Base-by-base conservation (phyloP, 441 rosid genomes). In the Pelargonium australe region DNA sequence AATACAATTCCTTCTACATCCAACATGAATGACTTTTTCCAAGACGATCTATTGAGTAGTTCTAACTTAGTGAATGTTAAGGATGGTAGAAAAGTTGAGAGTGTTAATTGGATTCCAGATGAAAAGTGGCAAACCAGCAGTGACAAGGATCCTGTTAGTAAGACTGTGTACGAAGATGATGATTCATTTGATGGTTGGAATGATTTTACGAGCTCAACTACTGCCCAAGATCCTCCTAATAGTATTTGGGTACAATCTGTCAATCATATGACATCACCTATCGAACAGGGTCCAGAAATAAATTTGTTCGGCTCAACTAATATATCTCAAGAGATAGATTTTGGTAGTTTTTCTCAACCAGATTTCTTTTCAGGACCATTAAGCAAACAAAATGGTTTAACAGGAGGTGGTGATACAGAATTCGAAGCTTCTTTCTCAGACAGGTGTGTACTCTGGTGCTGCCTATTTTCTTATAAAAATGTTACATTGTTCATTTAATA, bases 171-270 rank as follows among this genome's bases (percentile, higher is more conserved):
- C 65, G 79, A 79, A 68, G 83, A 83, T 66, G 82, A 83, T 66
- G 90, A 87, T 76, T 70, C 85, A 41, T 81, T 86, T 79, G 86
- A 83, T 61, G 69, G 68, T 57, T 89, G 91, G 96, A 83, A 81
- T 79, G 87, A 83, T 84, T 87, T 87, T 78, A 71, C 83, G 51
- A 71, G 85, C 78, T 81, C 92, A 40, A 70, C 71, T 65, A 69
- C 70, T 75, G 79, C 40, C 20, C 81, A 78, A 65, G 79, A 71
- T 65, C 70, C 83, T 72, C 73, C 66, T 19, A 73, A 40, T 43
- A 57, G 67, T 70, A 70, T 78, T 20, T 57, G 62, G 75, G 73
- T 74, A 64, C 77, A 76, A 74, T 71, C 72, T 70, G 75, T 44
- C 17, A 76, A 73, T 68, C 72, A 72, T 44, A 61, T 41, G 57